These are phyloP conservation scores for Microbotryomycetes sp. DNA, from an alignment of 1,284 basidiomycete species.

Conservation along the genomic window DNA sequence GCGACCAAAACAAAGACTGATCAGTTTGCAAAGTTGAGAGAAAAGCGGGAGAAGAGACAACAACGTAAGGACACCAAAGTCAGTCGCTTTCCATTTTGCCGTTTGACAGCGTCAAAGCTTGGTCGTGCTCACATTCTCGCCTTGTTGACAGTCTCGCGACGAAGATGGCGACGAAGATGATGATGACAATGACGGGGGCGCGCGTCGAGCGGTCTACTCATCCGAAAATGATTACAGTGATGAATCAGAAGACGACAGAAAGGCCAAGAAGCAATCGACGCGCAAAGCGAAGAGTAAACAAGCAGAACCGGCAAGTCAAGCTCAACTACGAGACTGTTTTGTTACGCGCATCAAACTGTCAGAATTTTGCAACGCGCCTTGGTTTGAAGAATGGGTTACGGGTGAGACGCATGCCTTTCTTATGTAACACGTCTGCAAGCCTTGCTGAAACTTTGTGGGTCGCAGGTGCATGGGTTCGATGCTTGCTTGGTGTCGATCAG, in stretches of 20 bases:
- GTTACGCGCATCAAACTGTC: constrained; percentile 59
- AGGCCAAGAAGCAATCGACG: not conserved
- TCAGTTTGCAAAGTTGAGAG: constrained; percentile 73
- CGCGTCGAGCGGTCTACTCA: constrained; percentile 4
- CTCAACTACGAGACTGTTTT: constrained; percentile 2
- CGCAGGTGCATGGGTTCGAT: constrained; percentile 70
- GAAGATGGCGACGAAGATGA: constrained; percentile 15
- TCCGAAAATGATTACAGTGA: constrained; percentile 9
- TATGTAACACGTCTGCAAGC: constrained; percentile 6
- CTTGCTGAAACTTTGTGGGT: not conserved
- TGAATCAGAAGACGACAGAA: constrained; percentile 12
- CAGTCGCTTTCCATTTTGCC: not conserved
- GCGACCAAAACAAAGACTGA: constrained; percentile 73
- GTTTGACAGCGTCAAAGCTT: not conserved
- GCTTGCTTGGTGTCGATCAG: constrained; percentile 56
- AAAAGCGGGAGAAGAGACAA: constrained; percentile 43
- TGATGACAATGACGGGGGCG: constrained; percentile 17
- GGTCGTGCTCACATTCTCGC: not conserved
- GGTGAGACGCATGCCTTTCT: constrained; percentile 48
- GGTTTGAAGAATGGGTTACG: constrained; percentile 70
- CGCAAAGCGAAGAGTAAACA: constrained; percentile 3
- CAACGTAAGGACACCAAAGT: constrained; percentile 15
- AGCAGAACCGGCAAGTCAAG: not conserved
- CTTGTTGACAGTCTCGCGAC: not conserved
- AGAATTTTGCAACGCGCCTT: constrained; percentile 60